Evolutionary conservation across 371 early-diverging fungal genomes (phyloP).

Genomic region (Parasitella parasitica): DNA sequence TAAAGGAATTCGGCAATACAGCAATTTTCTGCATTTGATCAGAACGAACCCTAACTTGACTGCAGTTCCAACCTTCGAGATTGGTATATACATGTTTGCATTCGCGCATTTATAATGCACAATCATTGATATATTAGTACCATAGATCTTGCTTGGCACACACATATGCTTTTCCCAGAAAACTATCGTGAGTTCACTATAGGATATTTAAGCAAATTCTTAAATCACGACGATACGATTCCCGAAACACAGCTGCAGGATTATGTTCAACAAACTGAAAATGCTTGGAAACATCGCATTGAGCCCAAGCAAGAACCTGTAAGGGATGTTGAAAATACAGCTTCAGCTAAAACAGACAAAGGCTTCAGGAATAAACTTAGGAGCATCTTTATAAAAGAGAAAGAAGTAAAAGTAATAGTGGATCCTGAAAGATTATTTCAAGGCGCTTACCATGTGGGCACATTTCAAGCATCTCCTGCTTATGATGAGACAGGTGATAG

Average conservation of each 20-base stretch:
- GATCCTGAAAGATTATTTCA: background rate
- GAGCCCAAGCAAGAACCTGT: background rate
- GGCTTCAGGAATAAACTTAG: background rate
- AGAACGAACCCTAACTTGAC: background rate
- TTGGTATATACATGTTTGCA: background rate
- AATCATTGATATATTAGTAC: background rate
- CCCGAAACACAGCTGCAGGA: background rate
- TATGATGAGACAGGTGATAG: background rate
- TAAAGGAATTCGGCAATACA: background rate
- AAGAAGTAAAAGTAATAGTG: too few relatives aligned
- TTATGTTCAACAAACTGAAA: background rate
- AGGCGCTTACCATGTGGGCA: background rate
- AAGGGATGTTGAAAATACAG: background rate
- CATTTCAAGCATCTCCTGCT: background rate
- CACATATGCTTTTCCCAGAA: slow-evolving; percentile 13
- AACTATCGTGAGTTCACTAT: background rate
- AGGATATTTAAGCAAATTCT: background rate
- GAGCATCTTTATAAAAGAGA: background rate
- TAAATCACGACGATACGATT: slow-evolving; percentile 13
- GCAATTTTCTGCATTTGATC: background rate
- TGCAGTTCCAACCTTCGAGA: slow-evolving; percentile 2
- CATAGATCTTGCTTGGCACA: slow-evolving; percentile 19
- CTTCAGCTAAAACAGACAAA: background rate
- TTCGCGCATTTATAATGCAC: background rate
- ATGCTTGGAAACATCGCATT: background rate